phyloP scores from a whole-genome alignment of 1,284 basidiomycete species.

The Ganoderma leucocontextum region DNA sequence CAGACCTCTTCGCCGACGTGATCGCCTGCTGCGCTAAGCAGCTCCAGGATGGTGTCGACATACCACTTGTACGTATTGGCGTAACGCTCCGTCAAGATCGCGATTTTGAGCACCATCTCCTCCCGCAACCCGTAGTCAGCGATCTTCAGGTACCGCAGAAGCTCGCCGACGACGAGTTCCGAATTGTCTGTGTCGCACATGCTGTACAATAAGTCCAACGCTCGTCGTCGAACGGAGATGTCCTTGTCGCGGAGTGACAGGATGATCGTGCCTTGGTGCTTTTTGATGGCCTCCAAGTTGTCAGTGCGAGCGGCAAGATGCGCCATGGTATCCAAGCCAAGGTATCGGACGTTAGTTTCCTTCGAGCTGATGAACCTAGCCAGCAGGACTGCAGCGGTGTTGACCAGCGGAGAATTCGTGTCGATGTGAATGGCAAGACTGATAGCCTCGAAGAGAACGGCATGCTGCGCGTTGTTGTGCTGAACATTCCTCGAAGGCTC shows the following conservation, averaged over 20 bases:
- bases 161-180: conserved; percentile 93
- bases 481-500: conserved; percentile 96
- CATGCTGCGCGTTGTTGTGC: conserved; percentile 98
- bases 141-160: conserved; percentile 91
- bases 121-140: conserved; percentile 97
- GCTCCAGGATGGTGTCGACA: conserved; percentile 93
- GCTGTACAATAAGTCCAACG: conserved; percentile 95
- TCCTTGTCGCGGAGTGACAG: conserved; percentile 95
- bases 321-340: conserved; percentile 98
- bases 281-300: conserved; percentile 91
- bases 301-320: conserved; percentile 95
- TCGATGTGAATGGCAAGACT: conserved; percentile 97
- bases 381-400: conserved; percentile 90
- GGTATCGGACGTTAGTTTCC: conserved; percentile 98
- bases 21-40: conserved; percentile 96
- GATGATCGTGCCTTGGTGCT: conserved; percentile 96
- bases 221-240: conserved; percentile 94
- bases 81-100: conserved; percentile 97
- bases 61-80: conserved; percentile 96
- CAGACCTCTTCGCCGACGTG: conserved; percentile 99
- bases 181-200: conserved; percentile 99
- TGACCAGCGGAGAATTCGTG: conserved; percentile 89
- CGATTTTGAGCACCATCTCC: conserved; percentile 99
- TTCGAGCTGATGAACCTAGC: conserved; percentile 97
- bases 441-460: conserved; percentile 98